phyloP scores from a whole-genome alignment of 352 stramenopile species.

The Pythium brassicae region DNA sequence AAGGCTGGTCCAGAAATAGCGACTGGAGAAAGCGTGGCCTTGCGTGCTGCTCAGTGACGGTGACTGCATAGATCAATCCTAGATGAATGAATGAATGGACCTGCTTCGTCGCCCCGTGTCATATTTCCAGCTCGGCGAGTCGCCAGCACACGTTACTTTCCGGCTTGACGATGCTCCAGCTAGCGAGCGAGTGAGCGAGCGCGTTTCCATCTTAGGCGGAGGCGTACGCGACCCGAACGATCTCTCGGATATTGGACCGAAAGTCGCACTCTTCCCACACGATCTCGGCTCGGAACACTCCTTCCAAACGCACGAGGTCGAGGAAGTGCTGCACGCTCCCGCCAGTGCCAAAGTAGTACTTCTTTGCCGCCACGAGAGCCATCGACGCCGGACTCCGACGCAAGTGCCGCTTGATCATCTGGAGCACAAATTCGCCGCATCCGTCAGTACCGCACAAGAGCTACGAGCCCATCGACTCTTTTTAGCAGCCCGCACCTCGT shows the following conservation, averaged over 20 bases:
- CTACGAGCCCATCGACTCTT: background rate
- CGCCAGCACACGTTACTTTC: no score
- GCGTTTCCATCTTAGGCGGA: background rate
- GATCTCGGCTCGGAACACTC: constrained; percentile 40
- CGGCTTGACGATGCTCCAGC: no score
- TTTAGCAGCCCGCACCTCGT: constrained; percentile 34
- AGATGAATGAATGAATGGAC: background rate
- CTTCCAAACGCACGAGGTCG: constrained; percentile 40
- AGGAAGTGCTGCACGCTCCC: constrained; percentile 87
- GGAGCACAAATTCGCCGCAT: background rate
- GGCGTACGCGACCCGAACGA: constrained; percentile 52
- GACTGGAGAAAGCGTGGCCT: no score
- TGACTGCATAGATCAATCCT: no score
- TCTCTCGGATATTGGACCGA: constrained; percentile 79
- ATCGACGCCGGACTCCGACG: constrained; percentile 29
- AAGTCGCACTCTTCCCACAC: constrained; percentile 73
- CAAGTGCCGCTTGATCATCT: constrained; percentile 81
- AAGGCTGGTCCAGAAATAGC: background rate
- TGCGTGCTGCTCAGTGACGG: no score
- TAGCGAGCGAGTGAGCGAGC: no score
- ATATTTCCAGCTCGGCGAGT: constrained; percentile 6
- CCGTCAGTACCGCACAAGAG: background rate
- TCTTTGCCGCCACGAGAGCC: constrained; percentile 76
- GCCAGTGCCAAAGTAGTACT: constrained; percentile 85
- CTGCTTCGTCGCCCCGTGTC: constrained; percentile 9